Evolutionary conservation across 148 eudicot genomes (phyloP).

Genomic region (Fagopyrum homotropicum): DNA sequence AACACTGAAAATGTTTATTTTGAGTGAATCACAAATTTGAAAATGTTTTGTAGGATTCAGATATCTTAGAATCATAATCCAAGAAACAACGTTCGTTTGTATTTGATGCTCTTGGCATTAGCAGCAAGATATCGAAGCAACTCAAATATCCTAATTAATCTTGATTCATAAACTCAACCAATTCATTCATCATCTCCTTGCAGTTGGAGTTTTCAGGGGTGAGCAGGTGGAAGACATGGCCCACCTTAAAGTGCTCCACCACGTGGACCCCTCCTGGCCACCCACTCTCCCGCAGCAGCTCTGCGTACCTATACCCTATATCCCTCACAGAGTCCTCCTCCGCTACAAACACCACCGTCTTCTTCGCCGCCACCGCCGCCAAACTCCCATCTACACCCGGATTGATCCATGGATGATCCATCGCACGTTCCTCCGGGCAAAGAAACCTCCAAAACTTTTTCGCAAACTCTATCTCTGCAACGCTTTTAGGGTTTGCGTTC

Average conservation of each 20-base stretch:
- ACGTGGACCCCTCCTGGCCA: slow-evolving; percentile 33
- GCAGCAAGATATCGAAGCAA: too few species aligned
- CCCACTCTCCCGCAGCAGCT: slow-evolving; percentile 29
- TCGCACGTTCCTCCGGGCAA: slow-evolving; percentile 21
- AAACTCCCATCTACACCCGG: slow-evolving; percentile 24
- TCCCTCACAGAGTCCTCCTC: slow-evolving; percentile 33
- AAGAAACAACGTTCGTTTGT: too few species aligned
- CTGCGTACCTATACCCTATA: slow-evolving; percentile 28
- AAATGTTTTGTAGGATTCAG: too few species aligned
- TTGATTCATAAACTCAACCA: slow-evolving; percentile 23
- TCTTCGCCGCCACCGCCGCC: slow-evolving; percentile 20
- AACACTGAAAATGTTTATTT: too few species aligned
- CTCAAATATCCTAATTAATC: too few species aligned
- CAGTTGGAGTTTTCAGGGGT: slow-evolving; percentile 22
- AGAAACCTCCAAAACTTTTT: slow-evolving; percentile 19
- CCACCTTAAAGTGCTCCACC: slow-evolving; percentile 29
- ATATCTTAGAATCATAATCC: too few species aligned
- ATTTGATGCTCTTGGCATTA: too few species aligned
- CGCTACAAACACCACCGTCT: slow-evolving; percentile 34
- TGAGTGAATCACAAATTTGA: too few species aligned
- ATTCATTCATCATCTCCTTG: slow-evolving; percentile 18
- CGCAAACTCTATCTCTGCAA: slow-evolving; percentile 15
- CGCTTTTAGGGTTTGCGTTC: neutral
- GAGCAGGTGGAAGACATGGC: slow-evolving; percentile 47
- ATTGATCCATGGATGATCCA: slow-evolving; percentile 34